These are phyloP conservation scores for Coemansia sp. DNA, from an alignment of 192 early-diverging fungal species.

Conservation along the genomic window DNA sequence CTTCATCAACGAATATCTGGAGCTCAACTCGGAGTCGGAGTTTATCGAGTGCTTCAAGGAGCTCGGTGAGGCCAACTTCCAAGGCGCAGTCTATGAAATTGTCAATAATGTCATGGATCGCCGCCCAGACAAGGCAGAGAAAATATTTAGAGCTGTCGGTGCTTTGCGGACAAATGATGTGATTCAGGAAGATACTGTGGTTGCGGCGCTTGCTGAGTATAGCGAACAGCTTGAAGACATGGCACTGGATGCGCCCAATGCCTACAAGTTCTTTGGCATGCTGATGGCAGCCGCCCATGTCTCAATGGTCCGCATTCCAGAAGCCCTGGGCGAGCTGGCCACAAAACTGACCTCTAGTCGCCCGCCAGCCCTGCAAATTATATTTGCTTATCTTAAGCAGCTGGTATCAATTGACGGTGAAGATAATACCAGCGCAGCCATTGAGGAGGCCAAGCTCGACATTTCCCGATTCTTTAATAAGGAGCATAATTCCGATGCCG, in stretches of 20 bases:
- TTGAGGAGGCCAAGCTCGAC: slow-evolving; percentile 47
- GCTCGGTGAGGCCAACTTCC: slow-evolving; percentile 59
- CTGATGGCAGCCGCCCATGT: slow-evolving; percentile 58
- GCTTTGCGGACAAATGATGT: slow-evolving; percentile 47
- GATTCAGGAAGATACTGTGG: slow-evolving; percentile 54
- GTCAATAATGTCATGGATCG: slow-evolving; percentile 66
- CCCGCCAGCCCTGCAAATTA: slow-evolving; percentile 26
- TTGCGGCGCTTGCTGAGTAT: slow-evolving; percentile 56
- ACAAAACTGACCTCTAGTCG: slow-evolving; percentile 13
- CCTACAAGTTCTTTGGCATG: slow-evolving; percentile 63
- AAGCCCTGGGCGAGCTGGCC: slow-evolving; percentile 46
- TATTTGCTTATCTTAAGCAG: slow-evolving; percentile 40
- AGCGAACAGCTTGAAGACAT: slow-evolving; percentile 69
- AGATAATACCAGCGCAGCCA: slow-evolving; percentile 22
- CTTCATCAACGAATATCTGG: slow-evolving; percentile 63
- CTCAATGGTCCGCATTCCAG: slow-evolving; percentile 49
- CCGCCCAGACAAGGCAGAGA: slow-evolving; percentile 56
- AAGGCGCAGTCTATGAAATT: slow-evolving; percentile 57
- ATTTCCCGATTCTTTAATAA: slow-evolving; percentile 32
- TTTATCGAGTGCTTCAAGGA: slow-evolving; percentile 69
- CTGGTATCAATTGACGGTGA: slow-evolving; percentile 20
- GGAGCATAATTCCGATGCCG: slow-evolving; percentile 28
- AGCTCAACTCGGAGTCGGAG: slow-evolving; percentile 60
- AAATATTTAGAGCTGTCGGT: slow-evolving; percentile 54
- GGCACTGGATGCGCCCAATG: slow-evolving; percentile 68